Evolutionary conservation across 495 filamentous ascomycete genomes (phyloP), one percentile per base, ranked within the genome.

Genomic region (Talaromyces adpressus): DNA sequence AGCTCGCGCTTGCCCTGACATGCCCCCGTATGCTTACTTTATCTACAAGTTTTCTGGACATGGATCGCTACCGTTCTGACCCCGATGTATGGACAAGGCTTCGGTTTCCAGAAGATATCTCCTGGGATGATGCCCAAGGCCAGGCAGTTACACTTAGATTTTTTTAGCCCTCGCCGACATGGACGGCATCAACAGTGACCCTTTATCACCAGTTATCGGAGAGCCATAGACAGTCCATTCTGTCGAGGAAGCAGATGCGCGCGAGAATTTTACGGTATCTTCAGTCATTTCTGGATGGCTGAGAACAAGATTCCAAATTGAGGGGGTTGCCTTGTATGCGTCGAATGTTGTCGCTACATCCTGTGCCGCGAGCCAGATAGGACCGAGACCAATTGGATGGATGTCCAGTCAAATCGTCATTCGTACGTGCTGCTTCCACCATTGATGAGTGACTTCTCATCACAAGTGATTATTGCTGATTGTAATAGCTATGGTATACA

Each of bases 311-410:
- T 58, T 58, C 56, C 4, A 27, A 20, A 58, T 32, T 6, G 27
- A 58, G 3, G 56, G 56, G 29, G 56, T 36, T 58, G 56, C 27
- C 22, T 58, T 32, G 0, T 58, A 36, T 58, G 56, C 16, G 29
- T 36, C 22, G 56, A 58, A 58, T 58, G 56, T 34, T 29, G 56
- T 58, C 29, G 56, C 29, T 58, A 58, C 56, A 58, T 58, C 1
- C 6, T 58, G 27, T 58, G 56, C n/a, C 56, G 29, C 22, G 6
- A 6, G 29, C 29, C 56, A 36, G 56, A 58, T 32, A 16, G 27
- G 27, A 25, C 25, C 1, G 25, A 25, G 25, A 25, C 25, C 25
- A 25, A 25, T 25, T 25, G 25, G 25, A 25, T 25, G 25, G 25
- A 25, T 25, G 25, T 25, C 3, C 25, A 25, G 25, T 25, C 25